A percentile compares a stretch with the other conserved stretches of the same genome.
phyloP scores from a whole-genome alignment of 2,329 filamentous ascomycete genomes.

The Paraphoma sp. region DNA sequence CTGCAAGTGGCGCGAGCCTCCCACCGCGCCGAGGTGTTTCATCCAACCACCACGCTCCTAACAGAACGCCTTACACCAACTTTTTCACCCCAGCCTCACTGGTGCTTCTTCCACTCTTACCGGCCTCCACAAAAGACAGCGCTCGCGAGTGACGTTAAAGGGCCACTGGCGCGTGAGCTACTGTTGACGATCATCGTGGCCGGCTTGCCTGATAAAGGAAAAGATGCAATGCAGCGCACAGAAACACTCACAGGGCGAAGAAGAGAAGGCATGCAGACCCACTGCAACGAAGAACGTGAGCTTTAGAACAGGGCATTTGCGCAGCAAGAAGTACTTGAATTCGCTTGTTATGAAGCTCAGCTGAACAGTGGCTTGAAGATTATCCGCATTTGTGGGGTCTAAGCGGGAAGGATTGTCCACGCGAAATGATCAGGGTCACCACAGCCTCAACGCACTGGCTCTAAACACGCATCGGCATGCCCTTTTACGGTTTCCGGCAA shows the following conservation, averaged over 20 bases:
- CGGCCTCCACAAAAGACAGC: no score
- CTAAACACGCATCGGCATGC: not conserved
- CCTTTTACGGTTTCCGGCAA: not conserved
- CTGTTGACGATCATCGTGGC: not conserved
- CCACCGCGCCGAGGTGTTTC: not conserved
- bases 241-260: not conserved
- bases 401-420: not conserved
- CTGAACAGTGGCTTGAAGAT: not conserved
- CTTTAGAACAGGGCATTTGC: not conserved
- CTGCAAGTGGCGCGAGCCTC: not conserved
- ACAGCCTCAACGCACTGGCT: not conserved
- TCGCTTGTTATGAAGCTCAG: not conserved
- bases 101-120: not conserved
- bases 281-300: not conserved
- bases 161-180: not conserved
- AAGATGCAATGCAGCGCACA: not conserved
- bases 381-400: slow-evolving; percentile 29
- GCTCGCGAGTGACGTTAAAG: no score
- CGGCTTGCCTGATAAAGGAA: not conserved
- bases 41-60: not conserved
- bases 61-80: not conserved
- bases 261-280: not conserved
- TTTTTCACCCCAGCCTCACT: not conserved
- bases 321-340: not conserved
- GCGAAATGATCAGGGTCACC: not conserved